Percentiles rank a stretch among this genome's conserved stretches.
Evolutionary conservation across 1,139 yeast genomes (phyloP).

Genomic region (Diutina mesorugosa): DNA sequence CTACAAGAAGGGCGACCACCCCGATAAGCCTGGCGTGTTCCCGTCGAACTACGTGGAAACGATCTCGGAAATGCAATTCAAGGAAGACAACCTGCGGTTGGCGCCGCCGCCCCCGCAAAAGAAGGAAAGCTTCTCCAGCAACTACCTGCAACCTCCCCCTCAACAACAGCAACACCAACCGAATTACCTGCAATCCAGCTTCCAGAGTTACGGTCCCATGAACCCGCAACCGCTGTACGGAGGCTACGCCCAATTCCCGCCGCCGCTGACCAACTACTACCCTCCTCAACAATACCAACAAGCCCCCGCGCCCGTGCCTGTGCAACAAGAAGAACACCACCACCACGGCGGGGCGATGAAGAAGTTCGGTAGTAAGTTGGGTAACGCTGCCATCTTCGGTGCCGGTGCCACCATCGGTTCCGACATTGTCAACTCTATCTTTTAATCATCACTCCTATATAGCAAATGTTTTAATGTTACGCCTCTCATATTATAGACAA

Average conservation of each 20-base stretch:
- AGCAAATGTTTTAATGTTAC: not conserved
- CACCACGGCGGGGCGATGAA: conserved; percentile 25
- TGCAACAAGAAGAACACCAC: conserved; percentile 4
- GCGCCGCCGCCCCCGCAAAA: conserved; percentile 1
- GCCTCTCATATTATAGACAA: not conserved
- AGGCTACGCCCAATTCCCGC: conserved; percentile 38
- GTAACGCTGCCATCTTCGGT: conserved; percentile 90
- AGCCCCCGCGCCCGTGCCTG: conserved; percentile 4
- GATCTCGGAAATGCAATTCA: conserved; percentile 24
- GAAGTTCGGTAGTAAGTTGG: conserved; percentile 72
- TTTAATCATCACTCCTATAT: conserved; percentile 21
- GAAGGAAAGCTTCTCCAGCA: not conserved
- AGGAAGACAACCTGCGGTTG: conserved; percentile 5
- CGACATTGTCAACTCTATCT: conserved; percentile 74
- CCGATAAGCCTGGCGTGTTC: conserved; percentile 61
- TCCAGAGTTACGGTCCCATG: conserved; percentile 5
- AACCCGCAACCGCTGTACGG: conserved; percentile 23
- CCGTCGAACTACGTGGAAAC: conserved; percentile 75
- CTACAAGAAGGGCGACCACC: conserved; percentile 21
- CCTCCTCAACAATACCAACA: conserved; percentile 13
- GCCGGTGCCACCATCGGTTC: conserved; percentile 96
- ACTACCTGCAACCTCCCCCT: not conserved
- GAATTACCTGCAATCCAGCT: not conserved
- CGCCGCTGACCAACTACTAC: conserved; percentile 31
- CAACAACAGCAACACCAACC: conserved; percentile 4